Base-by-base conservation (phyloP, 768 basidiomycete genomes). In the Suillus decipiens region DNA sequence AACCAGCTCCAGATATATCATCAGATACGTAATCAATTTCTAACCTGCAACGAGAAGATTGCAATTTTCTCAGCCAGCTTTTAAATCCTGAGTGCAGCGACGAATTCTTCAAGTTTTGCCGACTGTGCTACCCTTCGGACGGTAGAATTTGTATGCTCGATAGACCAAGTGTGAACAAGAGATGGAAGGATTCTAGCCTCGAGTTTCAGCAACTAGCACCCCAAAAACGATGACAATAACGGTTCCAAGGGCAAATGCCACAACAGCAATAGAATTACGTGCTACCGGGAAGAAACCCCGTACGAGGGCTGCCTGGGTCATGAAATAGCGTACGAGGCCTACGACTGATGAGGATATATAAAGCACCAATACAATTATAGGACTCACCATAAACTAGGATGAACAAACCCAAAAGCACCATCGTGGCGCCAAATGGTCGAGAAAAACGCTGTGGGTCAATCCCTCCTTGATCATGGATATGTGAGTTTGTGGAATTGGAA, bases 291-390 rank as follows among this genome's bases (percentile, higher is more conserved):
- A 88, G 53, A 77, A 67, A 10, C 85, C 84, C 43, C 79, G 77
- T 2, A 79, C 75, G 61, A 88, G 77, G 8, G 82, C 80, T 0
- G 71, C 68, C 67, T 88, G 86, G 4, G 86, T 77, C 1, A 72
- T 68, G 69, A 86, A 87, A 68, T 84, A 88, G n/a, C 86, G 78
- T 12, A 69, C 60, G 15, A 82, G 69, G 17, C 85, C 86, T 88
- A 59, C 3, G 15, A 37, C 6, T 24, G 33, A 22, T 34, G 28
- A 39, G 9, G 11, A 39, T 17, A 43, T 15, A 47, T 14, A 60
- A 60, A 14, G 14, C 31, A 33, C 9, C 19, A n/a, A 37, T 51
- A 59, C 57, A 58, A 53, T 6, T 31, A 33, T 14, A 61, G 19
- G n/a, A 75, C 80, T 41, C 57, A 84, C 86, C 86, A 37, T 85